Evolutionary conservation across 306 rosid genomes (phyloP), one percentile per base, ranked within the genome.

Genomic region (Urtica urens): DNA sequence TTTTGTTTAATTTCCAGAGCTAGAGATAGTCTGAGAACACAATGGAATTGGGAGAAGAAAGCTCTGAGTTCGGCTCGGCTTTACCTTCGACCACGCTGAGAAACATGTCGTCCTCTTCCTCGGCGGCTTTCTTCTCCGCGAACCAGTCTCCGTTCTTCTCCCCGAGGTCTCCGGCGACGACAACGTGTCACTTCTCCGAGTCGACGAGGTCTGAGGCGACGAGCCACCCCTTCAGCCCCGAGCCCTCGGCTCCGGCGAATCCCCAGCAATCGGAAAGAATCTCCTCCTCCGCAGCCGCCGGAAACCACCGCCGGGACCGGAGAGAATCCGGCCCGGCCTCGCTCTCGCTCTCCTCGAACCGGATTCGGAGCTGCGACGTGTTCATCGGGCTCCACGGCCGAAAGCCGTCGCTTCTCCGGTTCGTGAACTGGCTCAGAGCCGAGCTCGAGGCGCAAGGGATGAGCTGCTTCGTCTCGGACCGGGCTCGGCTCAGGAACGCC

Each of bases 401-500:
- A 18, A 86, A 86, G 49, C 74, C 79, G 12, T 68, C 68, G 20
- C 63, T 86, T 56, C 55, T 79, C 19, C 70, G 83, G 43, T 86
- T 86, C 58, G 83, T 56, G 24, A 74, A 77, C 56, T 86, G 96
- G 96, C 83, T 86, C 7, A 72, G 79, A 31, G 79, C 85, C 6
- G 96, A 86, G 70, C 62, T 86, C 57, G 96, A 86, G 68, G 66
- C 74, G 65, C 93, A 86, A 60, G 96, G 96, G 49, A 74, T 86
- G 51, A 70, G 81, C 60, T 86, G 96, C 67, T 82, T 79, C 60
- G 72, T 79, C 39, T 79, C 86, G 5, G 93, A 86, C 59, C 68
- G 86, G 64, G 77, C 93, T 43, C 76, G 74, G 28, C 71, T 80
- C 69, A 67, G 81, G 68, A 82, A 46, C 63, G 67, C 83, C 5